Conservation (phyloP, 2,329 filamentous ascomycete species). For the Fusarium dimerum region DNA sequence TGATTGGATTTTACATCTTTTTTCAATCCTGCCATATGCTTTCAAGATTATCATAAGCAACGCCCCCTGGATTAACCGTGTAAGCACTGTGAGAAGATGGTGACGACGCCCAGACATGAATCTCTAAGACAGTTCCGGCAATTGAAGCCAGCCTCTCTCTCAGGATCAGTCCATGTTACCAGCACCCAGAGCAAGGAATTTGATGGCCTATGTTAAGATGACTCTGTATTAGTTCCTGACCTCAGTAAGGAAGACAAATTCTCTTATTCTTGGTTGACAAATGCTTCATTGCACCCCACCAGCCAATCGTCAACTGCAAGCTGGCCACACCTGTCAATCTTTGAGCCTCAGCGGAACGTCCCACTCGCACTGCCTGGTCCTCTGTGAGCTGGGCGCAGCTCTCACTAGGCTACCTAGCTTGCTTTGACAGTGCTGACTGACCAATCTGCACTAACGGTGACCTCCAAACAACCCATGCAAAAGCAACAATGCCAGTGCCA, state of each 20-base stretch:
- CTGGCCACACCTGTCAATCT: slow-evolving; percentile 25
- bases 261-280: slow-evolving; percentile 1
- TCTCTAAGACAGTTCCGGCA: slow-evolving; percentile 5
- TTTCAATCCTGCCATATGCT: background rate
- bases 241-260: background rate
- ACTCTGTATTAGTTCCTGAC: no score
- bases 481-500: background rate
- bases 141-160: slow-evolving; percentile 8
- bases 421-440: background rate
- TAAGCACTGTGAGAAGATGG: slow-evolving; percentile 3
- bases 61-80: background rate
- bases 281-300: slow-evolving; percentile 9
- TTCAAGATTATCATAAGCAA: background rate
- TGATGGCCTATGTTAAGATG: no score
- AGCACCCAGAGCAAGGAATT: no score
- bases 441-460: no score
- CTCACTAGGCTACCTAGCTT: background rate
- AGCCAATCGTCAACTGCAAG: slow-evolving; percentile 29
- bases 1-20: background rate
- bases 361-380: slow-evolving; percentile 23
- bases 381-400: slow-evolving; percentile 16
- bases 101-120: slow-evolving; percentile 2
- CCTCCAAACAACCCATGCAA: background rate
- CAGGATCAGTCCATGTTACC: no score
- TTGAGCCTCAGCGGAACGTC: slow-evolving; percentile 29